These are phyloP conservation scores for Lumnitzera littorea DNA, from an alignment of 345 rosid genomes.

Conservation along the genomic window DNA sequence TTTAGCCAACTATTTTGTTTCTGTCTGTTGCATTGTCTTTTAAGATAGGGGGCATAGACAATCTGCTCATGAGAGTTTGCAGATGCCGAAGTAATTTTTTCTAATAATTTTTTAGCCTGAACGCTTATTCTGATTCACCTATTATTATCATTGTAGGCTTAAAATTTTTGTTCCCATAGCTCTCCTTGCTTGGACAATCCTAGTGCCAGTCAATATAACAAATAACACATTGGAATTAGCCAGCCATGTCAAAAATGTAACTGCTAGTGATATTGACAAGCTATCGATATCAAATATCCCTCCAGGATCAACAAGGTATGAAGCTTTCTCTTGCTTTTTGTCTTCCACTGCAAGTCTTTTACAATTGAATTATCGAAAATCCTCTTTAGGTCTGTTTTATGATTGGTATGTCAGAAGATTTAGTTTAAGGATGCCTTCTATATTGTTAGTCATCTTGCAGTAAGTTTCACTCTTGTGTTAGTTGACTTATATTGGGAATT, in stretches of 20 bases:
- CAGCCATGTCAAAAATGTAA: conserved; percentile 35
- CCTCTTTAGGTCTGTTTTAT: too few species aligned
- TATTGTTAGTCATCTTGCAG: too few species aligned
- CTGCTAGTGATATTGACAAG: conserved; percentile 80
- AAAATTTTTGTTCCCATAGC: conserved; percentile 86
- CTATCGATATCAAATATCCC: conserved; percentile 87
- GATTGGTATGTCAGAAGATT: too few species aligned
- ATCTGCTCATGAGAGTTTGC: too few species aligned
- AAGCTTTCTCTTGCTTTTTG: neutral
- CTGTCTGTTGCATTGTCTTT: too few species aligned
- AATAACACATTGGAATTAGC: conserved; percentile 35
- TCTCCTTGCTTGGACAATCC: conserved; percentile 60
- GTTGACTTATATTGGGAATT: neutral
- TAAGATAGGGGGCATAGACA: too few species aligned
- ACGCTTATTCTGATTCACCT: conserved; percentile 2
- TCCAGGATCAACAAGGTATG: conserved; percentile 51
- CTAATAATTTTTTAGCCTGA: neutral
- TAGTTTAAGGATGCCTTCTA: too few species aligned
- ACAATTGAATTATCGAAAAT: too few species aligned
- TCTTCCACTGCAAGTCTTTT: too few species aligned
- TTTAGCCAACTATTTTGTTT: too few species aligned
- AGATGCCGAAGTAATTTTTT: neutral
- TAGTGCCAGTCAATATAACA: conserved; percentile 79
- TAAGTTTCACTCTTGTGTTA: neutral
- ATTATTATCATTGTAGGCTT: conserved; percentile 34